Conservation (phyloP, 805 yeast genomes). For the Komagataella pastoris region DNA sequence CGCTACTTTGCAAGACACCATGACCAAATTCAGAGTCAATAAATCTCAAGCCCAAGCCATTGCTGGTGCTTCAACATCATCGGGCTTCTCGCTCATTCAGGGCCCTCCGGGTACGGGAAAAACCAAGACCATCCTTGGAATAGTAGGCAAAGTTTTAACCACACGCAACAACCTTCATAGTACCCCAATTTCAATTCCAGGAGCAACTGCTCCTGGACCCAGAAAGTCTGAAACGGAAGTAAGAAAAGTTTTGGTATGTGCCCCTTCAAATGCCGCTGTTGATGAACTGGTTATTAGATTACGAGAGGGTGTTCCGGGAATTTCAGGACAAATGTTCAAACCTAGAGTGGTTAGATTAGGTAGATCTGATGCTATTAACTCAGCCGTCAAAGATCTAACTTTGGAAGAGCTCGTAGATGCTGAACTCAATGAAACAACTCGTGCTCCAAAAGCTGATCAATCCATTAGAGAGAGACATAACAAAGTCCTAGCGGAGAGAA, state of each 20-base stretch:
- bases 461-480: constrained; percentile 36
- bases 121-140: constrained; percentile 90
- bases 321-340: constrained; percentile 34
- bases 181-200: constrained; percentile 1
- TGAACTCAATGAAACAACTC: constrained; percentile 25
- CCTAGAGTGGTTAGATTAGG: constrained; percentile 83
- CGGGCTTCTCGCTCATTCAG: constrained; percentile 85
- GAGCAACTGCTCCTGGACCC: background rate
- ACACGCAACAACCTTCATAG: constrained; percentile 6
- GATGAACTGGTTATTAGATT: constrained; percentile 86
- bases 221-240: constrained; percentile 6
- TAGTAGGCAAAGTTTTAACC: constrained; percentile 66
- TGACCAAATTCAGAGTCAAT: constrained; percentile 48
- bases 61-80: constrained; percentile 46
- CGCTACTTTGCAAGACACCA: constrained; percentile 27
- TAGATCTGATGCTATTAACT: constrained; percentile 74
- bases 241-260: constrained; percentile 74
- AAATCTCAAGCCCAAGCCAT: constrained; percentile 88
- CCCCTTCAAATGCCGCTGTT: constrained; percentile 98
- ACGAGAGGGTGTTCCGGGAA: constrained; percentile 51
- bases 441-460: constrained; percentile 25
- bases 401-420: constrained; percentile 77
- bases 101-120: constrained; percentile 99
- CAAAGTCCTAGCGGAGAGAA: constrained; percentile 43
- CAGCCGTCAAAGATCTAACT: constrained; percentile 69